These are phyloP conservation scores for Geranomyces variabilis DNA, from an alignment of 192 early-diverging fungal genomes.

Conservation along the genomic window DNA sequence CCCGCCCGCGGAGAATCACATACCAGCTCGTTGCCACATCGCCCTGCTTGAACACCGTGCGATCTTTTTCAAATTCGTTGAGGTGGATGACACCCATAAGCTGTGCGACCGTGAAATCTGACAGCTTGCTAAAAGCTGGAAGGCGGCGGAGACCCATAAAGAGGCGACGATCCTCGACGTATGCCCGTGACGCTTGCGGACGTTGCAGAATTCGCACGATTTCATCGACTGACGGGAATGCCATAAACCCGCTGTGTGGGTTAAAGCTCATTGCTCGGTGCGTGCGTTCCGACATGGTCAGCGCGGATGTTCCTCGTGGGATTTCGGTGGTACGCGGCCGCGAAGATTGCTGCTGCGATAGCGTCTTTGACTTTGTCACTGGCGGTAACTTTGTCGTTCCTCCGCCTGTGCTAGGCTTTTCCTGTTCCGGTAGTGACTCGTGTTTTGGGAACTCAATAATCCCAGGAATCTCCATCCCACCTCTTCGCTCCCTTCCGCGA, in stretches of 20 bases:
- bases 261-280: neutral
- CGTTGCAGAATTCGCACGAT: constrained; percentile 28
- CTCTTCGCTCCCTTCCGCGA: neutral
- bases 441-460: too few species aligned
- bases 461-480: constrained; percentile 3
- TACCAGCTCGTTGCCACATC: constrained; percentile 43
- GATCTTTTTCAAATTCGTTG: constrained; percentile 30
- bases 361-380: neutral
- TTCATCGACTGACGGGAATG: neutral
- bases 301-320: too few species aligned
- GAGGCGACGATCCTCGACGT: constrained; percentile 24
- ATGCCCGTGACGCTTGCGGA: constrained; percentile 20
- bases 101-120: constrained; percentile 44
- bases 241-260: neutral
- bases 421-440: too few species aligned
- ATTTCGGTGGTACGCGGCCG: too few species aligned
- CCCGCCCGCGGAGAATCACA: constrained; percentile 39
- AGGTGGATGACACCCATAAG: constrained; percentile 45
- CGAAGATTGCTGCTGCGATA: too few species aligned
- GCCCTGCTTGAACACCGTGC: constrained; percentile 49
- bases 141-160: constrained; percentile 29
- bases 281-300: neutral
- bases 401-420: too few species aligned
- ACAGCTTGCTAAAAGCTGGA: constrained; percentile 38
- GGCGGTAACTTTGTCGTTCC: too few species aligned